Conservation (phyloP, 371 early-diverging fungal genomes). For the Syncephalis fuscata region DNA sequence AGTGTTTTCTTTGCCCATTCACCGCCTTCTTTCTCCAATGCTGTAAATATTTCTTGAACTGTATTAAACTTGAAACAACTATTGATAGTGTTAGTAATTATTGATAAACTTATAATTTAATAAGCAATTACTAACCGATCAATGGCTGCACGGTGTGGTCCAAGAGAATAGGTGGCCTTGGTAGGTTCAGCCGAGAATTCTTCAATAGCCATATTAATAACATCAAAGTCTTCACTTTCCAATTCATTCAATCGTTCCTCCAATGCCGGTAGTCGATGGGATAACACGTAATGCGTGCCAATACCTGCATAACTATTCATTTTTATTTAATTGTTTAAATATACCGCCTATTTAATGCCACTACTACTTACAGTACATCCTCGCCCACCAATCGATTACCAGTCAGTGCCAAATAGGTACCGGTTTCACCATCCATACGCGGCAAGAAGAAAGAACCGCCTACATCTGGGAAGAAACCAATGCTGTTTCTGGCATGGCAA, state of each 20-base stretch:
- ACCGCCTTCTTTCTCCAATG: conserved; percentile 44
- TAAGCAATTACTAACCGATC: conserved; percentile 24
- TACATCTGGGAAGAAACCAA: conserved; percentile 90
- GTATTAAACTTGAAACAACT: conserved; percentile 68
- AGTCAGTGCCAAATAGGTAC: conserved; percentile 84
- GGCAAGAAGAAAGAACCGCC: conserved; percentile 89
- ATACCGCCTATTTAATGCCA: neutral
- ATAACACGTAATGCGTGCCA: conserved; percentile 91
- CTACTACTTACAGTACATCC: conserved; percentile 59
- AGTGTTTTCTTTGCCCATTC: conserved; percentile 60
- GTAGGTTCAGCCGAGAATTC: conserved; percentile 64
- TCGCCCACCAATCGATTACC: conserved; percentile 67
- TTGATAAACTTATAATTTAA: neutral
- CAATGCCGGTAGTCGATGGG: conserved; percentile 59
- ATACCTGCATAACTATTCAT: conserved; percentile 65
- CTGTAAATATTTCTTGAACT: conserved; percentile 62
- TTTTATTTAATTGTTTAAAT: conserved; percentile 1
- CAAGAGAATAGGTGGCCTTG: conserved; percentile 26
- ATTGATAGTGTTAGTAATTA: neutral
- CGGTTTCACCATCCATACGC: conserved; percentile 80
- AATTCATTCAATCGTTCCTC: conserved; percentile 70
- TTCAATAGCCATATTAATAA: conserved; percentile 77
- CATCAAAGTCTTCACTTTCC: conserved; percentile 62
- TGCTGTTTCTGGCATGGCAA: conserved; percentile 88
- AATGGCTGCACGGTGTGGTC: conserved; percentile 55